A percentile compares a stretch with the other conserved stretches of the same genome.
These are phyloP conservation scores for Climacium dendroides DNA, from an alignment of 225 moss, liverwort and hornwort species.

Conservation along the genomic window DNA sequence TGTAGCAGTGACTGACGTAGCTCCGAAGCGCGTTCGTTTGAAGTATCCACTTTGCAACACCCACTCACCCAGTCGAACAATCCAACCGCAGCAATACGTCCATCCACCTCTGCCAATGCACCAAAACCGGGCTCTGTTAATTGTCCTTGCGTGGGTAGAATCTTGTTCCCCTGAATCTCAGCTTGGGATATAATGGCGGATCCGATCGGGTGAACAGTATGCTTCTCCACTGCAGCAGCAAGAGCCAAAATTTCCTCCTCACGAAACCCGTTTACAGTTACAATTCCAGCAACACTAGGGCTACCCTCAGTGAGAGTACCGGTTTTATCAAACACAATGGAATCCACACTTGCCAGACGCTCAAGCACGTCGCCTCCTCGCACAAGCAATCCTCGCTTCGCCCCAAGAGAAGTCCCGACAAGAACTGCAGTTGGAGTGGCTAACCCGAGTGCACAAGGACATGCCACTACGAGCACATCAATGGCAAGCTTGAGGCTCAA, in stretches of 20 bases:
- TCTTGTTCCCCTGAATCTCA: conserved; percentile 16
- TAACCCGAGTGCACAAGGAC: conserved; percentile 89
- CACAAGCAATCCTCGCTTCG: conserved; percentile 70
- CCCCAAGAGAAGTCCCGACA: conserved; percentile 88
- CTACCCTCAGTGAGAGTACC: conserved; percentile 86
- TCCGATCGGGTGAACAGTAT: conserved; percentile 77
- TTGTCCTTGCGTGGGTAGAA: conserved; percentile 53
- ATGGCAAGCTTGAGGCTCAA: conserved; percentile 85
- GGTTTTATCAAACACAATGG: conserved; percentile 81
- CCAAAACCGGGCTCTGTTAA: conserved; percentile 92
- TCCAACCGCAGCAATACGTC: conserved; percentile 67
- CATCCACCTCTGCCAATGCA: conserved; percentile 71
- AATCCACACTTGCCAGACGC: conserved; percentile 64
- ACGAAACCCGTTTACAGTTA: conserved; percentile 15
- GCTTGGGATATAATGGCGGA: conserved; percentile 57
- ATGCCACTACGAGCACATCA: conserved; percentile 91
- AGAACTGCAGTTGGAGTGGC: conserved; percentile 95
- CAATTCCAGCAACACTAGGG: conserved; percentile 63
- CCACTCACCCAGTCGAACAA: conserved; percentile 77
- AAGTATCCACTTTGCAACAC: conserved; percentile 38
- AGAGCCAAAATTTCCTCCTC: conserved; percentile 30
- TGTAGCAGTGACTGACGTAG: conserved; percentile 13
- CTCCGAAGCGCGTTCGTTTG: conserved; percentile 8
- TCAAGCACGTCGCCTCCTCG: conserved; percentile 89
- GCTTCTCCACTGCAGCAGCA: conserved; percentile 75